phyloP scores from a whole-genome alignment of 2,329 filamentous ascomycete species.

The Fusarium virguliforme region DNA sequence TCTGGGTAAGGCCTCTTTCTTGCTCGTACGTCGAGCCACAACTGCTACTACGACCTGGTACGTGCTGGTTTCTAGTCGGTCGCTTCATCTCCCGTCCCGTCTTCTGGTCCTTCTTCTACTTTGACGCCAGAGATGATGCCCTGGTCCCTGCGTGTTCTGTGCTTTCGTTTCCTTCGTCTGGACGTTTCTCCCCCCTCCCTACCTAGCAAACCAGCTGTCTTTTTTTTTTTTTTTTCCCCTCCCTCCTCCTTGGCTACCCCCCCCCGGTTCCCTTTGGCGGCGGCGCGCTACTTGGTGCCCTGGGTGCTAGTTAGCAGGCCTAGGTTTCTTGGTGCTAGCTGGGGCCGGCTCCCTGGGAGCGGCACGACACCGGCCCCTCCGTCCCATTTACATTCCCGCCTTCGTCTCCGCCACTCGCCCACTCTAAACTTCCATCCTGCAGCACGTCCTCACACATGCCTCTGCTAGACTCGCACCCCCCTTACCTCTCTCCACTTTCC shows the following conservation, averaged over 20 bases:
- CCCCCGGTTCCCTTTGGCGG: constrained; percentile 4
- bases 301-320: constrained; percentile 14
- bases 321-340: constrained; percentile 44
- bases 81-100: constrained; percentile 37
- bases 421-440: constrained; percentile 47
- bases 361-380: constrained; percentile 59
- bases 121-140: constrained; percentile 35
- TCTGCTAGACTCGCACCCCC: constrained; percentile 35
- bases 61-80: constrained; percentile 33
- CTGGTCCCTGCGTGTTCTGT: constrained; percentile 18
- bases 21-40: constrained; percentile 17
- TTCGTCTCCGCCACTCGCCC: constrained; percentile 52
- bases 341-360: constrained; percentile 57
- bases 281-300: constrained; percentile 9
- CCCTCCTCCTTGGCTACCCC: not conserved
- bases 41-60: constrained; percentile 34
- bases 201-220: not conserved
- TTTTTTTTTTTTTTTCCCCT: not conserved
- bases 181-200: constrained; percentile 7
- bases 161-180: constrained; percentile 23
- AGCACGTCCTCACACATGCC: constrained; percentile 39
- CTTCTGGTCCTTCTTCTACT: constrained; percentile 33
- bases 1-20: constrained; percentile 22
- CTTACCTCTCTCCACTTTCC: constrained; percentile 31
- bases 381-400: constrained; percentile 58